A percentile compares a stretch with the other conserved stretches of the same genome.
These are phyloP conservation scores for Pneumocystis sp. DNA, from an alignment of 1,139 yeast genomes.

Conservation along the genomic window DNA sequence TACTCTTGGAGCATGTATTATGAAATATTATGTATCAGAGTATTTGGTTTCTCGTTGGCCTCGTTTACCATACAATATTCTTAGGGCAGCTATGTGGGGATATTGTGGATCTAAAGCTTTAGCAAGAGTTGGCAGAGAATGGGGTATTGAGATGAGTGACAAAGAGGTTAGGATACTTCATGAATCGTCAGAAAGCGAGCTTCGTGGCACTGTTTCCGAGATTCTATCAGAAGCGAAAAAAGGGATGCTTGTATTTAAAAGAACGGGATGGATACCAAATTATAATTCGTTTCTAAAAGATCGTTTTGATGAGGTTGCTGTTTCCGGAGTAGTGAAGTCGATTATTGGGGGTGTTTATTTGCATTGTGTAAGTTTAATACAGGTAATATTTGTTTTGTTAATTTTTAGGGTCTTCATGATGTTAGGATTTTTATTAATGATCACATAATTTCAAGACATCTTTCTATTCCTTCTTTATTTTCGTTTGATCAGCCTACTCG, in stretches of 20 bases:
- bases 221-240: constrained; percentile 2
- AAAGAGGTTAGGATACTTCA: constrained; percentile 18
- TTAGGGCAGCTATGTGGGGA: constrained; percentile 59
- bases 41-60: constrained; percentile 65
- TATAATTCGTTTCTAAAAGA: background rate
- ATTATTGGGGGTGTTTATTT: constrained; percentile 44
- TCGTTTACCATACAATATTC: constrained; percentile 67
- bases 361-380: background rate
- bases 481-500: constrained; percentile 74
- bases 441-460: constrained; percentile 64
- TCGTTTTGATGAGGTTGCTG: constrained; percentile 16
- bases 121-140: constrained; percentile 44
- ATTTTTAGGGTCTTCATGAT: constrained; percentile 46
- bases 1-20: constrained; percentile 61
- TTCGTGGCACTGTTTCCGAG: background rate
- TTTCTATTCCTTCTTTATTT: constrained; percentile 60
- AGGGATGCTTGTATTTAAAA: constrained; percentile 19
- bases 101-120: constrained; percentile 54
- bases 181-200: constrained; percentile 17
- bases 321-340: constrained; percentile 51
- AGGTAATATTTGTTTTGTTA: constrained; percentile 16
- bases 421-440: constrained; percentile 52
- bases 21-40: constrained; percentile 65
- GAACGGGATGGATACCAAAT: constrained; percentile 16
- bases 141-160: constrained; percentile 72